These are phyloP conservation scores for Verruconis gallopava DNA, from an alignment of 2,329 filamentous ascomycete species.

Conservation along the genomic window DNA sequence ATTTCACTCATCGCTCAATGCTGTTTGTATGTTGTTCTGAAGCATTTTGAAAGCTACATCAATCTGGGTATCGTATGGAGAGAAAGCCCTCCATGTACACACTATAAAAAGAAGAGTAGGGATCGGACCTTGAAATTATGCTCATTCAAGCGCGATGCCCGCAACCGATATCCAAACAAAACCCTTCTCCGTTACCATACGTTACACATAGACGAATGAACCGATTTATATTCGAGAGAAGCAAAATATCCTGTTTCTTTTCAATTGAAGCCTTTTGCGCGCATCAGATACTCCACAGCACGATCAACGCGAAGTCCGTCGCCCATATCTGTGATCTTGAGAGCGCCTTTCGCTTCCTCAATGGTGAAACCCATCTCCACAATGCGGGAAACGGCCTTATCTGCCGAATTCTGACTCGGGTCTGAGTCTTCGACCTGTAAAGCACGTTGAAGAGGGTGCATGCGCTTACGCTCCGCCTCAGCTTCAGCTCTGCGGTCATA, in stretches of 20 bases:
- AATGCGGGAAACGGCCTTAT: constrained; percentile 43
- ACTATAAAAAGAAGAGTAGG: neutral
- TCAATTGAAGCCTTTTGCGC: constrained; percentile 9
- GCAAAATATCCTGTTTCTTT: neutral
- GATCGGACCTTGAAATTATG: too few species aligned
- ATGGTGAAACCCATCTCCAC: constrained; percentile 47
- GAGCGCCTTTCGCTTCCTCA: constrained; percentile 42
- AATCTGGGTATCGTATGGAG: neutral
- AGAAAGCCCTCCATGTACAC: neutral
- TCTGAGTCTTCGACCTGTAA: neutral
- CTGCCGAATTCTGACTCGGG: constrained; percentile 36
- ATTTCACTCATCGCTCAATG: too few species aligned
- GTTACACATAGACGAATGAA: too few species aligned
- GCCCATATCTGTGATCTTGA: constrained; percentile 46
- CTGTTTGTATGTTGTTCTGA: neutral
- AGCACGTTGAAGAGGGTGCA: constrained; percentile 2
- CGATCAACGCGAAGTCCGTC: constrained; percentile 44
- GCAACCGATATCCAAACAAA: too few species aligned
- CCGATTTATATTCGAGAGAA: too few species aligned
- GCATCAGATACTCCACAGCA: constrained; percentile 42
- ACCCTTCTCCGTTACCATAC: too few species aligned
- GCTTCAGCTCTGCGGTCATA: neutral
- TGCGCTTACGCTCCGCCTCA: neutral
- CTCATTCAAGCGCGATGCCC: too few species aligned
- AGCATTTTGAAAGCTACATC: neutral